phyloP scores from a whole-genome alignment of 1,284 basidiomycete genomes.

The Naganishia sp. region DNA sequence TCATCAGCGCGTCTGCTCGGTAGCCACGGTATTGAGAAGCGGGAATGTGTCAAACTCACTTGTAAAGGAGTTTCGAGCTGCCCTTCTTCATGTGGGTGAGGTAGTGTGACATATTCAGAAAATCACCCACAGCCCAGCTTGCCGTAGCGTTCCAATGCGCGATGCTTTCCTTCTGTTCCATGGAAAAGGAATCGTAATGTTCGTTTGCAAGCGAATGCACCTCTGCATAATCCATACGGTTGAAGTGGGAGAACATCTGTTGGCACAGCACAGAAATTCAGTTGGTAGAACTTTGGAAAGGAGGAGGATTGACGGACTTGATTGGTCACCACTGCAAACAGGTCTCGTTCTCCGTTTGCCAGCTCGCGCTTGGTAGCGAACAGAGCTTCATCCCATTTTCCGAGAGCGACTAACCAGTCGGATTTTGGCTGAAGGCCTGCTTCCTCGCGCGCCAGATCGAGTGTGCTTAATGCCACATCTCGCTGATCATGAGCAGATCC shows the following conservation, averaged over 20 bases:
- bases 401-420: constrained; percentile 28
- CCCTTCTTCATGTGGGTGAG: constrained; percentile 48
- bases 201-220: constrained; percentile 44
- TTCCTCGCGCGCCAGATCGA: constrained; percentile 25
- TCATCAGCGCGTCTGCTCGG: background rate
- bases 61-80: constrained; percentile 49
- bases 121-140: constrained; percentile 47
- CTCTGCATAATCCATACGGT: constrained; percentile 42
- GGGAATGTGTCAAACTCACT: constrained; percentile 30
- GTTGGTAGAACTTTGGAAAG: background rate
- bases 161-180: constrained; percentile 42
- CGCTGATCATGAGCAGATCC: constrained; percentile 29
- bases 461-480: constrained; percentile 27
- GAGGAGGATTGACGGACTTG: background rate
- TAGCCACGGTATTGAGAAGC: background rate
- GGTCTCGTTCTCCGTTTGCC: constrained; percentile 25
- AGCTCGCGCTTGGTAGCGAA: constrained; percentile 10
- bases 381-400: constrained; percentile 32
- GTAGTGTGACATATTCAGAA: constrained; percentile 47
- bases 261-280: background rate
- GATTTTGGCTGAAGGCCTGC: constrained; percentile 25
- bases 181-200: constrained; percentile 43
- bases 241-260: constrained; percentile 40
- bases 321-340: background rate
- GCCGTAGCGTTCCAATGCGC: constrained; percentile 47